A percentile compares a stretch with the other conserved stretches of the same genome.
Evolutionary conservation across 75 land plant genomes (phyloP).

Genomic region (Adiantum capillusveneris): DNA sequence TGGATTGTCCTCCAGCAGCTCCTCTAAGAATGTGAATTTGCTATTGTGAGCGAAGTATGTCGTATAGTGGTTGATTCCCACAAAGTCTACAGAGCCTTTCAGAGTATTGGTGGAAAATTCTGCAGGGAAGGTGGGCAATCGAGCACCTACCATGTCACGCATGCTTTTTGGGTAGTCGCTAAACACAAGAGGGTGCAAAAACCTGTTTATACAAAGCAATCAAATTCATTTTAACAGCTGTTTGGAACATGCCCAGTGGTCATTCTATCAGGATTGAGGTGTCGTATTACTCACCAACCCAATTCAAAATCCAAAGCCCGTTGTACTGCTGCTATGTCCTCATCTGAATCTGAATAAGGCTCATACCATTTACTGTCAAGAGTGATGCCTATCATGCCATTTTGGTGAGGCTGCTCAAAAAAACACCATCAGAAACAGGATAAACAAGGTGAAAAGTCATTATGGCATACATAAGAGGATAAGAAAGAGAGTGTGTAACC

Average conservation of each 20-base stretch:
- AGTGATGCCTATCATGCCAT: slow-evolving; percentile 59
- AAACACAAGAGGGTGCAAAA: slow-evolving; percentile 55
- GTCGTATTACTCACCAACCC: slow-evolving; percentile 49
- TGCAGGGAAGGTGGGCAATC: slow-evolving; percentile 47
- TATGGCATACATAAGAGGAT: too few relatives aligned
- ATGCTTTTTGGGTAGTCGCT: slow-evolving; percentile 57
- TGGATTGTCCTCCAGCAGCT: slow-evolving; percentile 3
- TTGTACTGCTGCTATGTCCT: slow-evolving; percentile 53
- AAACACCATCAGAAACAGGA: background rate
- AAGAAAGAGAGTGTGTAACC: too few relatives aligned
- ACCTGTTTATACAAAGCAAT: slow-evolving; percentile 29
- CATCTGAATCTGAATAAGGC: slow-evolving; percentile 39
- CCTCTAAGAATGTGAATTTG: slow-evolving; percentile 4
- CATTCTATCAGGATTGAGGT: background rate
- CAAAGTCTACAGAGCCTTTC: slow-evolving; percentile 53
- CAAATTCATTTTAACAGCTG: background rate
- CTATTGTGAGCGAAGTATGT: slow-evolving; percentile 40
- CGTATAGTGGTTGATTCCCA: slow-evolving; percentile 83
- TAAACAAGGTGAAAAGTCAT: background rate
- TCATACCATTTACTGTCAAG: slow-evolving; percentile 75
- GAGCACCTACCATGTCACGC: slow-evolving; percentile 39
- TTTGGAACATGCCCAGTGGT: background rate
- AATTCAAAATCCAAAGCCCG: slow-evolving; percentile 69
- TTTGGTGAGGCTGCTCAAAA: slow-evolving; percentile 41
- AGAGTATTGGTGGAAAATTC: slow-evolving; percentile 20